phyloP scores from a whole-genome alignment of 2,329 filamentous ascomycete genomes.

The Pseudofabraea citricarpa region DNA sequence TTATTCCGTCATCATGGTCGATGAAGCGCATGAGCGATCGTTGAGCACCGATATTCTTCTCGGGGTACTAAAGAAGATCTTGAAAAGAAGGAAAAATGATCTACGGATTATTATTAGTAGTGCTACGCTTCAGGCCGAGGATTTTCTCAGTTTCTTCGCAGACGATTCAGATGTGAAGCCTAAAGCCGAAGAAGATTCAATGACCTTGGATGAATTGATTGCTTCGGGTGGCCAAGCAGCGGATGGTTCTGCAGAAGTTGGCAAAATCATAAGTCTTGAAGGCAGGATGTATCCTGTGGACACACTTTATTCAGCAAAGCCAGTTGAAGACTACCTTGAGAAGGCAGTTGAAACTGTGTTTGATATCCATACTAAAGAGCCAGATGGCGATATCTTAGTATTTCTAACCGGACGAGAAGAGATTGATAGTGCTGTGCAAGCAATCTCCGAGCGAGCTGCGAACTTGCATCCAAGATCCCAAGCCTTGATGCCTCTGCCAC shows the following conservation, averaged over 20 bases:
- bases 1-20: slow-evolving; percentile 96
- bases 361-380: slow-evolving; percentile 78
- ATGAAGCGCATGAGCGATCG: slow-evolving; percentile 92
- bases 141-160: slow-evolving; percentile 75
- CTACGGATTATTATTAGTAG: slow-evolving; percentile 87
- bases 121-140: slow-evolving; percentile 85
- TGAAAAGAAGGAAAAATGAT: slow-evolving; percentile 67
- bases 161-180: slow-evolving; percentile 29
- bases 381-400: slow-evolving; percentile 80
- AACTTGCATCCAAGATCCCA: slow-evolving; percentile 55
- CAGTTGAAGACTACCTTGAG: slow-evolving; percentile 83
- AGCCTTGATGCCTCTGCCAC: slow-evolving; percentile 65
- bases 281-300: slow-evolving; percentile 88
- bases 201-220: slow-evolving; percentile 26
- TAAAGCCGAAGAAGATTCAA: slow-evolving; percentile 30
- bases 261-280: slow-evolving; percentile 76
- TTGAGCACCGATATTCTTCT: slow-evolving; percentile 89
- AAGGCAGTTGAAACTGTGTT: slow-evolving; percentile 78
- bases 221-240: slow-evolving; percentile 17
- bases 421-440: slow-evolving; percentile 78
- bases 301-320: slow-evolving; percentile 70
- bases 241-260: slow-evolving; percentile 26
- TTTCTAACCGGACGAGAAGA: slow-evolving; percentile 93
- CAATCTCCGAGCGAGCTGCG: slow-evolving; percentile 67
- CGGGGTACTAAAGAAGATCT: slow-evolving; percentile 86